Percentiles rank a stretch among this genome's conserved stretches.
Evolutionary conservation across 2,329 filamentous ascomycete species (phyloP).

Genomic region (Colletotrichum musicola): DNA sequence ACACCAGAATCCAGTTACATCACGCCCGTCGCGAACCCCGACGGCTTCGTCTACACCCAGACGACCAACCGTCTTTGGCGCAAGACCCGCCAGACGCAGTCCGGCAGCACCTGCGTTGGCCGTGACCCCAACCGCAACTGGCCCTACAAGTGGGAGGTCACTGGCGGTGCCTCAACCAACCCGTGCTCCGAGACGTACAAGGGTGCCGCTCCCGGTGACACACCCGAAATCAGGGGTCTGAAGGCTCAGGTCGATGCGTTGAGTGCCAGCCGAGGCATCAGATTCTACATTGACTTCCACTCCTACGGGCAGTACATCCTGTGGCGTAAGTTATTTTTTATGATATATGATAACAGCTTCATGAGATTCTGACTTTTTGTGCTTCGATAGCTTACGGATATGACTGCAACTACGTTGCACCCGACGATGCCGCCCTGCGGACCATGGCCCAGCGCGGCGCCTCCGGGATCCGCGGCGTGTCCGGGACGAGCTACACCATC

Average conservation of each 20-base stretch:
- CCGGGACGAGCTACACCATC: slow-evolving; percentile 39
- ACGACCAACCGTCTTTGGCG: slow-evolving; percentile 62
- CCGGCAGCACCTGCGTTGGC: slow-evolving; percentile 55
- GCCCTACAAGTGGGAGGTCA: slow-evolving; percentile 61
- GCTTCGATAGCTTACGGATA: slow-evolving; percentile 27
- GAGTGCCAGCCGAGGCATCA: slow-evolving; percentile 60
- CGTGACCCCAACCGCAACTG: slow-evolving; percentile 68
- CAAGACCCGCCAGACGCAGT: slow-evolving; percentile 61
- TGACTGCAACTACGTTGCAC: slow-evolving; percentile 37
- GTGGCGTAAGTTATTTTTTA: slow-evolving; percentile 25
- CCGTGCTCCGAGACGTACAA: slow-evolving; percentile 62
- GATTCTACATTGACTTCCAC: slow-evolving; percentile 75
- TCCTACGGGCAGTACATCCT: slow-evolving; percentile 65
- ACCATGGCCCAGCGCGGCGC: slow-evolving; percentile 32
- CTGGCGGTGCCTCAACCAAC: slow-evolving; percentile 59
- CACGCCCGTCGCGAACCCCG: slow-evolving; percentile 63
- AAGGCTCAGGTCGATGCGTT: slow-evolving; percentile 59
- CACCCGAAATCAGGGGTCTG: slow-evolving; percentile 61
- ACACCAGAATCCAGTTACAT: slow-evolving; percentile 53
- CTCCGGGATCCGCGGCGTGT: slow-evolving; percentile 37
- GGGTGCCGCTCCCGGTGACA: slow-evolving; percentile 54
- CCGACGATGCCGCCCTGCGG: slow-evolving; percentile 29
- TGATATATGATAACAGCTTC: fast-evolving
- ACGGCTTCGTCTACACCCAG: slow-evolving; percentile 62
- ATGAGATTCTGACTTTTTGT: background rate